Evolutionary conservation across 108 stramenopile genomes (phyloP).

Genomic region (Cyclotella sp.): DNA sequence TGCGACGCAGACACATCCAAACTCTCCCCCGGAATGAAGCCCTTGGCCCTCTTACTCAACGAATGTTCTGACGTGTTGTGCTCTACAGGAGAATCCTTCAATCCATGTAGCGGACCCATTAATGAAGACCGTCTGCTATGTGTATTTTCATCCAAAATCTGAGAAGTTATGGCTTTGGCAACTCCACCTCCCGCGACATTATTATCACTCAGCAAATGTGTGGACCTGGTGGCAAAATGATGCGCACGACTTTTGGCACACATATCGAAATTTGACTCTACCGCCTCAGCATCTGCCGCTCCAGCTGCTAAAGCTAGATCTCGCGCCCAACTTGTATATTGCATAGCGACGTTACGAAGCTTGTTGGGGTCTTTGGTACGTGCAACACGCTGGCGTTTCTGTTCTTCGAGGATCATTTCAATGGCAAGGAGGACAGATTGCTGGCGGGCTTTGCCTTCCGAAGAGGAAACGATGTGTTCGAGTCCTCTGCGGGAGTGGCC

Average conservation of each 20-base stretch:
- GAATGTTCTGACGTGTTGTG: constrained; percentile 5
- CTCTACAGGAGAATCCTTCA: constrained; percentile 10
- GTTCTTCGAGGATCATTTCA: constrained; percentile 74
- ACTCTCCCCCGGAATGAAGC: constrained; percentile 31
- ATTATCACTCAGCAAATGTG: not conserved
- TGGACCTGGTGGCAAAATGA: constrained; percentile 40
- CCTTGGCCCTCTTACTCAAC: constrained; percentile 40
- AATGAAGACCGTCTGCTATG: constrained; percentile 14
- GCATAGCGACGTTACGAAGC: constrained; percentile 68
- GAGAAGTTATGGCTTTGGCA: constrained; percentile 45
- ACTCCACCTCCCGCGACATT: constrained; percentile 33
- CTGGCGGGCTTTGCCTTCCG: constrained; percentile 83
- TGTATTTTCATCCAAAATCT: constrained; percentile 49
- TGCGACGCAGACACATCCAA: not conserved
- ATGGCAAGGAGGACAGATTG: constrained; percentile 70
- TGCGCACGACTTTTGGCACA: constrained; percentile 37
- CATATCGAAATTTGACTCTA: constrained; percentile 64
- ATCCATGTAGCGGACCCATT: not conserved
- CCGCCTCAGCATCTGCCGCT: constrained; percentile 82
- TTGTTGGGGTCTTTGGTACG: constrained; percentile 79
- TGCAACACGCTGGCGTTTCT: constrained; percentile 67
- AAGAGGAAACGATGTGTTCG: constrained; percentile 84
- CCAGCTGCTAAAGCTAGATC: constrained; percentile 83
- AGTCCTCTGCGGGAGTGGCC: constrained; percentile 88
- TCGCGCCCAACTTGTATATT: constrained; percentile 85